Evolutionary conservation across 202 grass and related monocot genomes (phyloP), one percentile per base, ranked within the genome.

Genomic region (Zizania palustris): DNA sequence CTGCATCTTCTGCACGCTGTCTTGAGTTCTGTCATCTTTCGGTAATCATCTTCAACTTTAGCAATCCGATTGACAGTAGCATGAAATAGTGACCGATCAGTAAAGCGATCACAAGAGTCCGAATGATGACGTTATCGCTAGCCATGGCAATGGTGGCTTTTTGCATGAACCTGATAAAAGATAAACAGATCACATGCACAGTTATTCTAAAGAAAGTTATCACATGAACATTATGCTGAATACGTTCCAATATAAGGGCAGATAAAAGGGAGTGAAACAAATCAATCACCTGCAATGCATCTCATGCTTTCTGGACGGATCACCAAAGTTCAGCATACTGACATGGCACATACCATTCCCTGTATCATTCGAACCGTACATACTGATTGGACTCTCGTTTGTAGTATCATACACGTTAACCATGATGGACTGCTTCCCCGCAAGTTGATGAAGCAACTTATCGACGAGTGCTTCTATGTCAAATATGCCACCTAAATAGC

Each of bases 401-500:
- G 92, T 99, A 15, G 87, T 96, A 85, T 99, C 96, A 66, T 99
- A 99, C 14, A 99, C 96, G 51, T 96, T 93, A 67, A 99, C 96
- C 75, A 91, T 87, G 71, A 99, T 96, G 21, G 96, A 88, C 16
- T 99, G 87, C 85, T 99, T 91, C 62, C 89, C 76, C 6, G 92
- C 89, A 16, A 99, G 89, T 70, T 99, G 96, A 82, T 96, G 85
- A 51, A 99, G 76, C 75, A 95, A 68, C 67, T 96, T 99, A 34
- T 99, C 87, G 18, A 99, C 92, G 22, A 99, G 84, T 13, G 96
- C 92, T 82, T 99, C 87, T 33, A 99, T 88, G 43, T 99, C 96
- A 89, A 99, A 99, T 82, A 99, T 99, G 70, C 96, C 96, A 6
- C 96, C 96, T 20, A 99, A 85, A 69, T 99, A 99, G 73, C 96